phyloP scores from a whole-genome alignment of 2,329 filamentous ascomycete genomes.

The Botrytis cinerea region DNA sequence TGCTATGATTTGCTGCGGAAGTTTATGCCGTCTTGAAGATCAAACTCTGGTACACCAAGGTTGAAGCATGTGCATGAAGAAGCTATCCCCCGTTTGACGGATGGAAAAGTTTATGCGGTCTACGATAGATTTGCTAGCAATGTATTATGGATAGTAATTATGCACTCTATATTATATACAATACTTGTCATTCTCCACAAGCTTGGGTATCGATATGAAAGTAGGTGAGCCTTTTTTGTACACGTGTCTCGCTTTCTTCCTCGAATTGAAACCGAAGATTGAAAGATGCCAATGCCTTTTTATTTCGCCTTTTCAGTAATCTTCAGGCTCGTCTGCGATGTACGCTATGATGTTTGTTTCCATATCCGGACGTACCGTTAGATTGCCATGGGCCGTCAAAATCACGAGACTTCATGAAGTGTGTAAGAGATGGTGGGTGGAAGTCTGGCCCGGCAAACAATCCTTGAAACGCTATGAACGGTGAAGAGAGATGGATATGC shows the following conservation, averaged over 20 bases:
- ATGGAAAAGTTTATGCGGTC: constrained; percentile 15
- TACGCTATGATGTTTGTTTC: neutral
- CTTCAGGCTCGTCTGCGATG: neutral
- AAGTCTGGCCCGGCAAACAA: constrained; percentile 9
- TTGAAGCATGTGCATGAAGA: constrained; percentile 10
- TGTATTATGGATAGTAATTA: constrained; percentile 20
- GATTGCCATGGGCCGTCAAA: neutral
- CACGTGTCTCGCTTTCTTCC: constrained; percentile 19
- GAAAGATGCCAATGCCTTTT: neutral
- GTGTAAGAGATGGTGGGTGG: neutral
- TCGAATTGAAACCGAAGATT: neutral
- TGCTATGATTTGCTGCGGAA: constrained; percentile 20
- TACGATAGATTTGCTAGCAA: constrained; percentile 5
- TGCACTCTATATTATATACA: constrained; percentile 7
- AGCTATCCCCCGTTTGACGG: constrained; percentile 7
- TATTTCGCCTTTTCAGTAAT: neutral
- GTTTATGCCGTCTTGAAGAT: constrained; percentile 19
- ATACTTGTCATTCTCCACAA: constrained; percentile 10
- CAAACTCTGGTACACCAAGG: constrained; percentile 15
- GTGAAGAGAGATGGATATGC: constrained; percentile 11
- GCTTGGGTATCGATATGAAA: constrained; percentile 3
- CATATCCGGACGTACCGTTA: neutral
- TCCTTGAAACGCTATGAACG: constrained; percentile 7
- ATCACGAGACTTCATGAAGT: constrained; percentile 5
- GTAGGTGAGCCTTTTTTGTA: constrained; percentile 21